Evolutionary conservation across 352 stramenopile genomes (phyloP).

Genomic region (Pilasporangium apinafurcum): DNA sequence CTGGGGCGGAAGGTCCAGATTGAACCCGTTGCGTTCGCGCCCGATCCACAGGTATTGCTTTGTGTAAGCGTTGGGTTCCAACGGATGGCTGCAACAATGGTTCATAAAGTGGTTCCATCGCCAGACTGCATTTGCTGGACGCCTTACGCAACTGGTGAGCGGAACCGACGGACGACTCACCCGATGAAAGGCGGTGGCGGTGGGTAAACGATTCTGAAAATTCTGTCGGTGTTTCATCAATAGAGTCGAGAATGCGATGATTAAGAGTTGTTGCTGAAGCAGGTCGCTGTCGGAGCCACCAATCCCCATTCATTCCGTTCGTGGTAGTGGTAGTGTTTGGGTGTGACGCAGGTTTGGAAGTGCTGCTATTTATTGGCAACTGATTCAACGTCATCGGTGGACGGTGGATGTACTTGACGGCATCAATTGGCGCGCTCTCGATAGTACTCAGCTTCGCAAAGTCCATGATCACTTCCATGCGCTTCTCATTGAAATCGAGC

Average conservation of each 20-base stretch:
- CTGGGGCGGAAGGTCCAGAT: background rate
- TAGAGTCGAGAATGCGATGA: background rate
- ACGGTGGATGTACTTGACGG: slow-evolving; percentile 24
- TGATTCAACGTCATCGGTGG: slow-evolving; percentile 1
- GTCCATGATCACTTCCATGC: slow-evolving; percentile 70
- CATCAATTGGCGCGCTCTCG: slow-evolving; percentile 48
- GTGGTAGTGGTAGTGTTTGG: no score
- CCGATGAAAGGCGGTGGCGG: slow-evolving; percentile 3
- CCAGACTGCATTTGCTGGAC: slow-evolving; percentile 41
- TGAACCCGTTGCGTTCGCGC: background rate
- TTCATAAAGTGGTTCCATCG: slow-evolving; percentile 73
- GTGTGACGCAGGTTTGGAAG: no score
- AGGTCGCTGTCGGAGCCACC: background rate
- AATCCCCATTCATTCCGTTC: no score
- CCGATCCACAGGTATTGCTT: no score
- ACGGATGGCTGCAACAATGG: slow-evolving; percentile 58
- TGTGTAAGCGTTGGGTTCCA: slow-evolving; percentile 66
- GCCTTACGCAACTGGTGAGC: slow-evolving; percentile 3
- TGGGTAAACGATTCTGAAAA: slow-evolving; percentile 6
- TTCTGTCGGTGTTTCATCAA: slow-evolving; percentile 4
- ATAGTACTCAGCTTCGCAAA: slow-evolving; percentile 69
- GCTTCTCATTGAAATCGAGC: slow-evolving; percentile 60
- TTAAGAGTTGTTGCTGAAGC: background rate
- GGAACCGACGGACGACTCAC: slow-evolving; percentile 8
- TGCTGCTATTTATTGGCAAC: background rate